Evolutionary conservation across 2,329 filamentous ascomycete species (phyloP).

Genomic region (Elsinoe fawcettii): DNA sequence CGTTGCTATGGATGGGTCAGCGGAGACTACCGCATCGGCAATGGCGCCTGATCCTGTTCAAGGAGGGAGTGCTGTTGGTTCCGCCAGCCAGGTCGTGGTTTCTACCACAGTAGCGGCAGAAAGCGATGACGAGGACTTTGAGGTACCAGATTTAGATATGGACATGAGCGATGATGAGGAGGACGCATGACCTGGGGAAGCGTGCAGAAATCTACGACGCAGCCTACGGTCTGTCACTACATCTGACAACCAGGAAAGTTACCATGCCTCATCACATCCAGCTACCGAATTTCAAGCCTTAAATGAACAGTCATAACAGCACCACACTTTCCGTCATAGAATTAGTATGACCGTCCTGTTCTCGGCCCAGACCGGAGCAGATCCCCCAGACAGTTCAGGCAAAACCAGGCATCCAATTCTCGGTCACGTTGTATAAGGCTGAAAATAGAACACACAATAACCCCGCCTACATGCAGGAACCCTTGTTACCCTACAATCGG

Average conservation of each 20-base stretch:
- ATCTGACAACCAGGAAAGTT: too few species aligned
- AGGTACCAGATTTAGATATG: slow-evolving; percentile 30
- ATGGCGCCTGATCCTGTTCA: not conserved
- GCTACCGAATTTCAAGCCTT: too few species aligned
- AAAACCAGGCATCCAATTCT: not conserved
- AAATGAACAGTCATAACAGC: not conserved
- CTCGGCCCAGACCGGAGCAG: not conserved
- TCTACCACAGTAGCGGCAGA: slow-evolving; percentile 12
- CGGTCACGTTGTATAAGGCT: not conserved
- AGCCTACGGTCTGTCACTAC: too few species aligned
- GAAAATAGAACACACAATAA: not conserved
- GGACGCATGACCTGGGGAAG: slow-evolving; percentile 13
- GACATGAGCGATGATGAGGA: slow-evolving; percentile 25
- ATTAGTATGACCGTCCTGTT: not conserved
- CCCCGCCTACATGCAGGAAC: not conserved
- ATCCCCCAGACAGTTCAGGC: not conserved
- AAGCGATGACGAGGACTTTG: slow-evolving; percentile 31
- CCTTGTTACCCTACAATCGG: not conserved
- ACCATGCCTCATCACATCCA: too few species aligned
- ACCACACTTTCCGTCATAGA: not conserved
- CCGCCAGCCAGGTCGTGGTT: not conserved
- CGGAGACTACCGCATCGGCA: not conserved
- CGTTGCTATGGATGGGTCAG: not conserved
- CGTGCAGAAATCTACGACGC: too few species aligned
- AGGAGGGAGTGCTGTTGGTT: not conserved